These are phyloP conservation scores for Ceratocystis alfenasii DNA, from an alignment of 2,329 filamentous ascomycete species.

Conservation along the genomic window DNA sequence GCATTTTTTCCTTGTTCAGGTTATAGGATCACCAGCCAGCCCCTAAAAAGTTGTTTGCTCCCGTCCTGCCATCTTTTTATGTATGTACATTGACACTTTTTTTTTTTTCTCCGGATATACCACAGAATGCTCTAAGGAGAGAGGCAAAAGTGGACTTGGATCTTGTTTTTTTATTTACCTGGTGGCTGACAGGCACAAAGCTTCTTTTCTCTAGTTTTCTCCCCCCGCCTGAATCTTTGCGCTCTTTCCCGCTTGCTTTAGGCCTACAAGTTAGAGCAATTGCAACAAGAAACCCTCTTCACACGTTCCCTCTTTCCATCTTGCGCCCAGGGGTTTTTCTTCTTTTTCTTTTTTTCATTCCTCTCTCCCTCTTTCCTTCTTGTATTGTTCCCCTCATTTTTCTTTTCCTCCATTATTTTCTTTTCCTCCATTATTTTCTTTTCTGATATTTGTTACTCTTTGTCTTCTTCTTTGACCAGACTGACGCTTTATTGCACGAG, in stretches of 20 bases:
- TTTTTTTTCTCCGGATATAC: background rate
- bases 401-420: background rate
- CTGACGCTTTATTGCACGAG: background rate
- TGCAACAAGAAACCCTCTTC: background rate
- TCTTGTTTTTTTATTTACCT: background rate
- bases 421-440: background rate
- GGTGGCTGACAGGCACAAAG: background rate
- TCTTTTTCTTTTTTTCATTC: slow-evolving; percentile 4
- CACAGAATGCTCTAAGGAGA: background rate
- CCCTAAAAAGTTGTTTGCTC: background rate
- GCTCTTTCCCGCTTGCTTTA: background rate
- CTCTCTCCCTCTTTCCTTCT: background rate
- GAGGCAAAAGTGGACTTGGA: background rate
- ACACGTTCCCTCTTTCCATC: background rate
- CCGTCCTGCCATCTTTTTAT: background rate
- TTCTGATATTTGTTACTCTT: background rate
- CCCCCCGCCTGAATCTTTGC: background rate
- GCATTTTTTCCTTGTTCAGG: background rate
- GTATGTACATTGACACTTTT: background rate
- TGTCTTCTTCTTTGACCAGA: background rate
- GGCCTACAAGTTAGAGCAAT: background rate
- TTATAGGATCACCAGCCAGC: slow-evolving; percentile 1
- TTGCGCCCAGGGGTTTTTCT: background rate
- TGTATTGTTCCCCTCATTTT: background rate
- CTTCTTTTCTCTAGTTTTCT: background rate